Evolutionary conservation across 768 basidiomycete genomes (phyloP).

Genomic region (Tulasnella sp.): DNA sequence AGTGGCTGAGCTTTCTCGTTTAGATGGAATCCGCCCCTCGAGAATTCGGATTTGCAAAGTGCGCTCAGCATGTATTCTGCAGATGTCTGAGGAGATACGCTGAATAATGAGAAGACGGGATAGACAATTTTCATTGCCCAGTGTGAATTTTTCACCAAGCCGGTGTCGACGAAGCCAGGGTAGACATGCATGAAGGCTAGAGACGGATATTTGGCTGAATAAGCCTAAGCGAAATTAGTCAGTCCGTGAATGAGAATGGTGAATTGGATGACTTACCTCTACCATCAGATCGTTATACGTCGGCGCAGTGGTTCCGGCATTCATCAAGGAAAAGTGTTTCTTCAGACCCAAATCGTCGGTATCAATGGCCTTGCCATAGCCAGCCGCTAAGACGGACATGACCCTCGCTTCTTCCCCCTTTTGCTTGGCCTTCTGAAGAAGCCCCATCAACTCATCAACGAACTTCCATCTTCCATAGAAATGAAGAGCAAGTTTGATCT

Average conservation of each 20-base stretch:
- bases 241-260: not conserved
- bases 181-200: conserved; percentile 14
- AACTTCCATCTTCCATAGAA: conserved; percentile 18
- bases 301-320: too few relatives aligned
- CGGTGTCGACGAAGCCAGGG: conserved; percentile 13
- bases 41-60: not conserved
- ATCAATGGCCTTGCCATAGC: conserved; percentile 2
- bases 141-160: not conserved
- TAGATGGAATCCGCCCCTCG: conserved; percentile 11
- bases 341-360: too few relatives aligned
- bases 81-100: not conserved
- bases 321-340: too few relatives aligned
- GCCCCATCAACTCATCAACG: conserved; percentile 9
- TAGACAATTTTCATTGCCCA: not conserved
- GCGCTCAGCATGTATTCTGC: conserved; percentile 7
- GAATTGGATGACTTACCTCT: too few relatives aligned
- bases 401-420: conserved; percentile 9
- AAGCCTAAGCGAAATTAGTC: conserved; percentile 6
- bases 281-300: not conserved
- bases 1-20: conserved; percentile 5
- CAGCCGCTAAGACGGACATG: conserved; percentile 3
- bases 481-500: conserved; percentile 16
- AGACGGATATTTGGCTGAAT: conserved; percentile 2
- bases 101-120: not conserved
- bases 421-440: conserved; percentile 13